Percentiles rank a stretch among this genome's conserved stretches.
These are phyloP conservation scores for Coemansia sp. DNA, from an alignment of 192 early-diverging fungal species.

Conservation along the genomic window DNA sequence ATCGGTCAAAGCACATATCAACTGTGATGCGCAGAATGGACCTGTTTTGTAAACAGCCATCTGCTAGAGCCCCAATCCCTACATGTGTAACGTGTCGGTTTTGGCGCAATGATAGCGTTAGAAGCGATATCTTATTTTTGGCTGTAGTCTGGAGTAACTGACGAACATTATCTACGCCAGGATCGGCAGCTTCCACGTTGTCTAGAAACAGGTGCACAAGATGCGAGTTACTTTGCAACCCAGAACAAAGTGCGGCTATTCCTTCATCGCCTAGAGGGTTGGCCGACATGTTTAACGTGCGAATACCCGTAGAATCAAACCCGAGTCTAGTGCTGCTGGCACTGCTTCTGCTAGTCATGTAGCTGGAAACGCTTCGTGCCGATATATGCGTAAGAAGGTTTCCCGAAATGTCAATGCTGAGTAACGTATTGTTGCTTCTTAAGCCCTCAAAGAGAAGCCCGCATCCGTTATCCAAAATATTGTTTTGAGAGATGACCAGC, in stretches of 20 bases:
- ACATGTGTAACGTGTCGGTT: slow-evolving; percentile 15
- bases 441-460: slow-evolving; percentile 19
- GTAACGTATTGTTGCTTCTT: slow-evolving; percentile 12
- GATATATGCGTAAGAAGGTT: slow-evolving; percentile 32
- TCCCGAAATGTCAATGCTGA: slow-evolving; percentile 21
- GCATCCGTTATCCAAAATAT: slow-evolving; percentile 38
- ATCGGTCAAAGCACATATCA: slow-evolving; percentile 33
- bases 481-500: slow-evolving; percentile 28
- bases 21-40: slow-evolving; percentile 24
- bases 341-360: slow-evolving; percentile 6
- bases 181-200: slow-evolving; percentile 22
- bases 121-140: slow-evolving; percentile 11
- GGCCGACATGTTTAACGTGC: slow-evolving; percentile 20
- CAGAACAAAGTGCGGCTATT: slow-evolving; percentile 19
- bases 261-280: slow-evolving; percentile 36
- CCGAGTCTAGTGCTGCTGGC: background rate
- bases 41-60: slow-evolving; percentile 9
- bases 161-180: slow-evolving; percentile 6
- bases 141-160: slow-evolving; percentile 15
- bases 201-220: slow-evolving; percentile 21
- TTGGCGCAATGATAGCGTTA: slow-evolving; percentile 29
- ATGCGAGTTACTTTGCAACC: slow-evolving; percentile 14
- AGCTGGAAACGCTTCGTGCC: slow-evolving; percentile 16
- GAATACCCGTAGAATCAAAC: slow-evolving; percentile 9
- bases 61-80: slow-evolving; percentile 13